A percentile compares a stretch with the other conserved stretches of the same genome.
phyloP scores from a whole-genome alignment of 2,329 filamentous ascomycete genomes.

The Alternaria tenuissima region DNA sequence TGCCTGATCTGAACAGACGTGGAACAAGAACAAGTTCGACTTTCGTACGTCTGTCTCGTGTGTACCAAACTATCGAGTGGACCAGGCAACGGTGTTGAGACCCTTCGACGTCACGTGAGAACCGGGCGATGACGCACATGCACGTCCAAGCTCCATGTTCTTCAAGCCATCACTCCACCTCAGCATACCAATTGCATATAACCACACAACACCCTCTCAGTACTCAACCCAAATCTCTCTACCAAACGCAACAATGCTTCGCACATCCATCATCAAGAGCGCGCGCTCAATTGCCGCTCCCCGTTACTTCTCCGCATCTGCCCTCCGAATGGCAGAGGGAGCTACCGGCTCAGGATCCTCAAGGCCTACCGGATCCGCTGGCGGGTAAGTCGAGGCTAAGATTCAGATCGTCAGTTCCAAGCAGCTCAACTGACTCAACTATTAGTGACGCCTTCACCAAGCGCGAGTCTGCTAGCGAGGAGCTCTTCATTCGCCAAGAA shows the following conservation, averaged over 20 bases:
- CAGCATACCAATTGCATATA: conserved; percentile 26
- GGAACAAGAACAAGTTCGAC: not conserved
- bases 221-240: conserved; percentile 14
- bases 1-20: not conserved
- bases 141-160: conserved; percentile 27
- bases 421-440: conserved; percentile 13
- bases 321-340: conserved; percentile 56
- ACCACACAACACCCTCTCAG: conserved; percentile 16
- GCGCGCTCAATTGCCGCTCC: conserved; percentile 49
- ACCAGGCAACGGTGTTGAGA: conserved; percentile 3
- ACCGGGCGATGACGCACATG: conserved; percentile 32
- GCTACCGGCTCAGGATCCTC: conserved; percentile 55
- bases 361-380: conserved; percentile 51
- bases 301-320: conserved; percentile 54
- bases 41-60: not conserved
- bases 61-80: not conserved
- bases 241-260: conserved; percentile 43
- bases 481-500: conserved; percentile 82
- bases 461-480: conserved; percentile 88
- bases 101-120: conserved; percentile 18
- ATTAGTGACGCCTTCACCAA: conserved; percentile 88
- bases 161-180: conserved; percentile 37
- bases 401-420: not conserved
- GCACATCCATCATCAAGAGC: conserved; percentile 52
- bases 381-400: conserved; percentile 39